Base-by-base conservation (phyloP, 768 basidiomycete genomes). In the Galerina marginata region DNA sequence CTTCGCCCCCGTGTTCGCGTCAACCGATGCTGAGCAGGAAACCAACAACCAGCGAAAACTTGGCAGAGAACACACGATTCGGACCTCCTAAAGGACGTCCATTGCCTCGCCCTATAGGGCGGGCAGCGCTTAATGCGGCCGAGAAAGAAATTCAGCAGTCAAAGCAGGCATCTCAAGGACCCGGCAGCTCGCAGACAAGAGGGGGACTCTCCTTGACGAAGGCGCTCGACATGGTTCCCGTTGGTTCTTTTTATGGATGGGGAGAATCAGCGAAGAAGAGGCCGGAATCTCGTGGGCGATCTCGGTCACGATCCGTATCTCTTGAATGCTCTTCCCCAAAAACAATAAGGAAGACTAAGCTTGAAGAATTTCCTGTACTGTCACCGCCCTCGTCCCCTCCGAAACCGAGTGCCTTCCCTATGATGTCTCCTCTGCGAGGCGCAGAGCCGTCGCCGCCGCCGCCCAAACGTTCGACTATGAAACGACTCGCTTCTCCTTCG, bases 401-500 rank as follows among this genome's bases (percentile, higher is more conserved):
- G 9, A 53, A 25, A 9, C 23, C 15, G 12, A 26, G 42, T 39
- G 39, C 29, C 0, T 64, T 61, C 25, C 57, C 65, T 4, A 16
- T 39, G 9, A 45, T 66, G 45, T 63, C 62, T 36, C 59, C 65
- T 38, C 44, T 63, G 25, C 39, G 38, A 10, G 47, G 48, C 9
- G 36, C 33, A 9, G 39, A 47, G 5, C 38, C 33, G 15, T 46
- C 56, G 2, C 44, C 42, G 29, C 42, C 56, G 1, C 44, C 42
- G 23, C 36, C 50, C 9, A 33, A 9, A 16, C 52, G 25, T 20
- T 23, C 23, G 25, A 15, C 4, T 15, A 9, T 40, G 37, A 43
- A 52, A 44, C 16, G 26, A 14, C 47, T 20, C 12, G 14, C 46
- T 12, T 49, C 58, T n/a, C 48, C 45, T 7, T 43, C 58, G 36